Percentiles rank a stretch among this genome's conserved stretches.
Evolutionary conservation across 23 red algal species (phyloP).

Genomic region (Gracilariopsis chorda): DNA sequence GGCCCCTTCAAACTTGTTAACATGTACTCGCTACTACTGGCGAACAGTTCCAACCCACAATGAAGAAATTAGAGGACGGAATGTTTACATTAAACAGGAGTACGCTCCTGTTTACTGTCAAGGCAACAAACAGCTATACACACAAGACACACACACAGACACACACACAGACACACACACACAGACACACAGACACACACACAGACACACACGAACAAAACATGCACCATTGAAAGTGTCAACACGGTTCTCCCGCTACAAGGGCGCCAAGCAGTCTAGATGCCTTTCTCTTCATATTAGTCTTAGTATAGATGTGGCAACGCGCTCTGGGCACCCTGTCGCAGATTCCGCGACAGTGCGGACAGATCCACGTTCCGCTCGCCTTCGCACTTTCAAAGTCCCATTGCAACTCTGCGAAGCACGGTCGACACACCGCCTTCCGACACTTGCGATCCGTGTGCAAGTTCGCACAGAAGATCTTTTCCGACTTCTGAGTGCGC

Average conservation of each 20-base stretch:
- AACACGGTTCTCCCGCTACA: background rate
- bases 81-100: no score
- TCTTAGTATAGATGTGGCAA: conserved; percentile 53
- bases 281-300: conserved; percentile 39
- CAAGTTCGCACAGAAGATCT: conserved; percentile 52
- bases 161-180: no score
- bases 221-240: no score
- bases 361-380: conserved; percentile 38
- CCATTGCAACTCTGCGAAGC: conserved; percentile 32
- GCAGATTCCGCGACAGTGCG: conserved; percentile 46
- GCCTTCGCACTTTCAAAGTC: conserved; percentile 22
- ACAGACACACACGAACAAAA: no score
- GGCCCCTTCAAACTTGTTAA: no score
- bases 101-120: no score
- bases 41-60: no score
- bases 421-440: conserved; percentile 44
- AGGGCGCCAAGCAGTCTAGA: background rate
- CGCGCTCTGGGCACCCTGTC: conserved; percentile 17
- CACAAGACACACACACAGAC: no score
- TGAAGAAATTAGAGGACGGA: no score
- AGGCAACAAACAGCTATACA: no score
- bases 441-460: conserved; percentile 30
- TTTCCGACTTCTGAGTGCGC: conserved; percentile 34
- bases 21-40: no score
- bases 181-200: no score